Evolutionary conservation across 768 basidiomycete species (phyloP).

Genomic region (Lactarius vividus): DNA sequence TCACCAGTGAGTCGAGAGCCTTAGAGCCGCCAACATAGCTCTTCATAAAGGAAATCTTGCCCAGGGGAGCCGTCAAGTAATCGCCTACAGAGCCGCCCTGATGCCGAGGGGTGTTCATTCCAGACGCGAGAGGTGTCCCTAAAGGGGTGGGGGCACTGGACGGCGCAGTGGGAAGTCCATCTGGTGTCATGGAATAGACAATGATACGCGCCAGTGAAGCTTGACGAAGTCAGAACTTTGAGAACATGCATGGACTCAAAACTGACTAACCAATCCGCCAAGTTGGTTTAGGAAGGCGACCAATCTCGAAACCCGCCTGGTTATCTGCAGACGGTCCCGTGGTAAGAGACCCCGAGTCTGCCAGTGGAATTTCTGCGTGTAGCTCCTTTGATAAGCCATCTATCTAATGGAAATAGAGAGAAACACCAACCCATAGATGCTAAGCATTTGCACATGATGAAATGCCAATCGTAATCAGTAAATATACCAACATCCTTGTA

Average conservation of each 20-base stretch:
- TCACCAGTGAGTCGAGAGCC: conserved; percentile 81
- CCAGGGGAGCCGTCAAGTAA: conserved; percentile 57
- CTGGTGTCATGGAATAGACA: conserved; percentile 82
- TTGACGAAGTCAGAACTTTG: conserved; percentile 32
- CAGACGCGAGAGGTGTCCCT: conserved; percentile 67
- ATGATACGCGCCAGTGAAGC: conserved; percentile 82
- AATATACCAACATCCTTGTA: conserved; percentile 73
- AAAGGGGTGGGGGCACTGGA: conserved; percentile 71
- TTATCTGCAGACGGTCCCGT: conserved; percentile 75
- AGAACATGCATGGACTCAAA: conserved; percentile 24
- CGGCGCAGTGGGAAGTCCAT: conserved; percentile 51
- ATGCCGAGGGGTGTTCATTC: conserved; percentile 54
- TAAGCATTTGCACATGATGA: conserved; percentile 87
- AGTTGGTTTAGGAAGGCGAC: conserved; percentile 63
- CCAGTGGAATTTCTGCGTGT: conserved; percentile 61
- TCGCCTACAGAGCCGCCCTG: conserved; percentile 49
- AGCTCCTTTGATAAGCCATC: conserved; percentile 10
- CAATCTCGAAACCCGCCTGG: conserved; percentile 70
- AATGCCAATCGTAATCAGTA: conserved; percentile 77
- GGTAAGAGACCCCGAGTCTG: conserved; percentile 69
- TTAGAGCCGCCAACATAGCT: conserved; percentile 80
- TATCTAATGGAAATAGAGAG: neutral
- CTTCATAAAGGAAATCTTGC: conserved; percentile 44
- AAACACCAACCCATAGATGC: conserved; percentile 67
- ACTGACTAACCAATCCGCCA: conserved; percentile 66